phyloP scores from a whole-genome alignment of 2,329 filamentous ascomycete genomes.

The Xylariaceae sp. region DNA sequence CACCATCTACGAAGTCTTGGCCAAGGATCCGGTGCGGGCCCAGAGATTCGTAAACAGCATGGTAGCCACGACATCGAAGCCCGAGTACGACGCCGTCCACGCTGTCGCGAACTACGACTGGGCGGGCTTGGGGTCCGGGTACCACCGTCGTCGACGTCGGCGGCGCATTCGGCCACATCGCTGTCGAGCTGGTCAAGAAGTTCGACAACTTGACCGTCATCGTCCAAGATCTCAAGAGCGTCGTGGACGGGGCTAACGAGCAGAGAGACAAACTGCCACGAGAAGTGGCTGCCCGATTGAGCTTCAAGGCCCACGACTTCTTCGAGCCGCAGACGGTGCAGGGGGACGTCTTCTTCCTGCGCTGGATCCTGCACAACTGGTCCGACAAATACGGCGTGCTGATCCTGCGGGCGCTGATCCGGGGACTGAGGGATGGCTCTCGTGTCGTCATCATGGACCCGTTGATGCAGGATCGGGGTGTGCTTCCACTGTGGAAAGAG shows the following conservation, averaged over 20 bases:
- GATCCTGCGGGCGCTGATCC: conserved; percentile 23
- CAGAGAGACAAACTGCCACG: conserved; percentile 14
- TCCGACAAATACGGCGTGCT: conserved; percentile 19
- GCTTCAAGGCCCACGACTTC: conserved; percentile 21
- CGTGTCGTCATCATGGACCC: conserved; percentile 23
- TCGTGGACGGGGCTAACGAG: conserved; percentile 17
- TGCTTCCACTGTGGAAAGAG: conserved; percentile 2
- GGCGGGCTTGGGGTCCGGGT: conserved; percentile 21
- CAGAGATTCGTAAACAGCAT: conserved; percentile 12
- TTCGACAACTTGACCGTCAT: conserved; percentile 19
- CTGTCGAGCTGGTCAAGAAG: conserved; percentile 19
- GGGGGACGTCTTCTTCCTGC: conserved; percentile 23
- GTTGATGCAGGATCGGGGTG: conserved; percentile 2
- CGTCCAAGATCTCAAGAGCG: conserved; percentile 20
- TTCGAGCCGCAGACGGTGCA: conserved; percentile 20
- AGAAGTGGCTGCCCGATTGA: conserved; percentile 19
- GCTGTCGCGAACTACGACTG: conserved; percentile 25
- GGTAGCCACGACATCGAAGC: no score
- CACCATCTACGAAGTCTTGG: conserved; percentile 16
- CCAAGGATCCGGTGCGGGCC: conserved; percentile 7
- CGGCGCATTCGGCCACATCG: conserved; percentile 17
- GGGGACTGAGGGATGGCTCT: conserved; percentile 18
- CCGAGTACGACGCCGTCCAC: no score
- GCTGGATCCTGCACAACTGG: conserved; percentile 21
- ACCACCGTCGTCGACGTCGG: conserved; percentile 20